Evolutionary conservation across 1,284 basidiomycete species (phyloP).

Genomic region (Hemileia vastatrix): DNA sequence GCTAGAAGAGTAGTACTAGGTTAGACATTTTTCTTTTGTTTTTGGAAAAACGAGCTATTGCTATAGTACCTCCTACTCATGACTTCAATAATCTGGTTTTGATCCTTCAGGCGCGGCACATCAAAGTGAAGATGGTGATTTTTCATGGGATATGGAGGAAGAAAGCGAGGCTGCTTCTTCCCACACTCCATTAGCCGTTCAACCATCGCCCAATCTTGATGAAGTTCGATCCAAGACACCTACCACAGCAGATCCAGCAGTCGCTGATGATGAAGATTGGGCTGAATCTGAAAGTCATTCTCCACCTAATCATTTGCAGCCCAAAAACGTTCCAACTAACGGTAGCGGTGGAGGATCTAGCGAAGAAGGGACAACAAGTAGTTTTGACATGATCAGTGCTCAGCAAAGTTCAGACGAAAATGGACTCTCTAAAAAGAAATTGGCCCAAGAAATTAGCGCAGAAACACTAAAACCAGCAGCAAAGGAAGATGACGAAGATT

Average conservation of each 20-base stretch:
- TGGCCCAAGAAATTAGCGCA: neutral
- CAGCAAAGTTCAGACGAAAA: constrained; percentile 8
- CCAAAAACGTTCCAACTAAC: too few relatives aligned
- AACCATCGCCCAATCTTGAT: too few relatives aligned
- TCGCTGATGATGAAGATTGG: too few relatives aligned
- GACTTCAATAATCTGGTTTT: neutral
- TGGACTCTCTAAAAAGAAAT: neutral
- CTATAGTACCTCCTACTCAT: neutral
- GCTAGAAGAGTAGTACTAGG: constrained; percentile 10
- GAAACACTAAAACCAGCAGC: too few relatives aligned
- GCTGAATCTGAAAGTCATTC: too few relatives aligned
- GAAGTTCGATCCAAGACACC: too few relatives aligned
- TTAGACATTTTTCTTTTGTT: neutral
- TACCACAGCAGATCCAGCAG: too few relatives aligned
- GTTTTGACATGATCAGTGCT: constrained; percentile 8
- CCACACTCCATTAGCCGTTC: too few relatives aligned
- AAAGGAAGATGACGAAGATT: constrained; percentile 5
- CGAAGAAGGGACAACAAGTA: neutral
- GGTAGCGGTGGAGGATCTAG: too few relatives aligned
- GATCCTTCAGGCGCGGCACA: constrained; percentile 5
- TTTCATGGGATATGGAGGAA: constrained; percentile 17
- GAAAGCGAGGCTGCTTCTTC: constrained; percentile 6
- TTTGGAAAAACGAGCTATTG: too few relatives aligned
- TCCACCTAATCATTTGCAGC: too few relatives aligned
- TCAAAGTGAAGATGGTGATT: constrained; percentile 11